A percentile compares a stretch with the other conserved stretches of the same genome.
phyloP scores from a whole-genome alignment of 306 rosid species.

The Gastrolobium villosum region DNA sequence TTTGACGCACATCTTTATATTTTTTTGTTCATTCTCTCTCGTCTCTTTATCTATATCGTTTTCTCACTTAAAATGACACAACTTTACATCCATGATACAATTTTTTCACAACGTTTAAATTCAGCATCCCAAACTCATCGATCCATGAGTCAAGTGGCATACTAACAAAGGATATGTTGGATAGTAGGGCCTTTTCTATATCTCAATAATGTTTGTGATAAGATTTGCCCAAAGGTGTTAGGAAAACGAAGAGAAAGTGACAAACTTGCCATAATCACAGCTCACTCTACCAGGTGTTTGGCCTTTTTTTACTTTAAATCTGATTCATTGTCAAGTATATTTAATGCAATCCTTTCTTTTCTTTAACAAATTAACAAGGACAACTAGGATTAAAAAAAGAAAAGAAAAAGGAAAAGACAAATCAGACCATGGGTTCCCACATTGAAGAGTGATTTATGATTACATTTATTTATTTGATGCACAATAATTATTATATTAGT shows the following conservation, averaged over 20 bases:
- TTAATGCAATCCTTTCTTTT: not conserved
- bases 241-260: conserved; percentile 7
- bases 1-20: too few relatives aligned
- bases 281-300: not conserved
- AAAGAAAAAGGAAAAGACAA: not conserved
- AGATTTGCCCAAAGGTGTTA: conserved; percentile 28
- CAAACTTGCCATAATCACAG: not conserved
- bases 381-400: not conserved
- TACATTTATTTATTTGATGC: not conserved
- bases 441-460: not conserved
- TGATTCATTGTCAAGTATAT: not conserved
- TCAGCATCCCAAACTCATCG: conserved; percentile 9
- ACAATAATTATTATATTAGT: not conserved
- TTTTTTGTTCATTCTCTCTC: too few relatives aligned
- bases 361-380: not conserved
- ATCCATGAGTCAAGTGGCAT: conserved; percentile 30
- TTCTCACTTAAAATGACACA: too few relatives aligned
- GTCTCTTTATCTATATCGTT: too few relatives aligned
- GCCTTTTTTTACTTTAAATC: not conserved
- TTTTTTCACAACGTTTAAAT: too few relatives aligned
- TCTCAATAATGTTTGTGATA: conserved; percentile 36
- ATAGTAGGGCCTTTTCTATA: conserved; percentile 33
- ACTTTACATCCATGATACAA: too few relatives aligned
- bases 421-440: not conserved
- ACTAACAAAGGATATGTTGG: not conserved